These are phyloP conservation scores for Penicillium samsonianum DNA, from an alignment of 495 filamentous ascomycete genomes.

Conservation along the genomic window DNA sequence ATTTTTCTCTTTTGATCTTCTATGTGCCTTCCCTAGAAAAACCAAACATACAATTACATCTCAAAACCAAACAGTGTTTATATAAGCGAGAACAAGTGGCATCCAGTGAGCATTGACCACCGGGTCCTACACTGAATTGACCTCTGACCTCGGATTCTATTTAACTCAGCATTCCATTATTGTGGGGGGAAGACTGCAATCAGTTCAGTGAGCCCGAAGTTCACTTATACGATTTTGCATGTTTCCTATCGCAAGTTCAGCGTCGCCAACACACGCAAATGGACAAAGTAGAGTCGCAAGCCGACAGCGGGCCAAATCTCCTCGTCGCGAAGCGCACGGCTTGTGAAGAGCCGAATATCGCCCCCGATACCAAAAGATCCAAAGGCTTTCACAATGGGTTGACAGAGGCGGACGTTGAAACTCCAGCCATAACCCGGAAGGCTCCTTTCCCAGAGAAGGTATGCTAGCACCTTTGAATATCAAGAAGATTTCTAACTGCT, in stretches of 20 bases:
- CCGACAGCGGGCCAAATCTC: background rate
- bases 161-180: background rate
- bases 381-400: background rate
- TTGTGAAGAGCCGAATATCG: background rate
- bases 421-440: background rate
- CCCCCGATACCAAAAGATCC: background rate
- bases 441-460: conserved; percentile 85
- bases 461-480: background rate
- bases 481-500: background rate
- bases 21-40: background rate
- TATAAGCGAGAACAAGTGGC: background rate
- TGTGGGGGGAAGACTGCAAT: no score
- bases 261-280: background rate
- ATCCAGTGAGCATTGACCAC: background rate
- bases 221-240: background rate
- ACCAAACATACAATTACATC: background rate
- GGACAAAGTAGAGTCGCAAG: background rate
- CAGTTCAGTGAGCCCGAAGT: no score
- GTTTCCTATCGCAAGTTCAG: background rate
- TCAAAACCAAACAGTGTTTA: background rate
- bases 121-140: background rate
- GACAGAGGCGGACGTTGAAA: background rate
- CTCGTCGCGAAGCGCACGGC: background rate
- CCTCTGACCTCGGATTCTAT: background rate
- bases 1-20: background rate